phyloP scores from a whole-genome alignment of 2,329 filamentous ascomycete species.

The Trichoderma polysporum region DNA sequence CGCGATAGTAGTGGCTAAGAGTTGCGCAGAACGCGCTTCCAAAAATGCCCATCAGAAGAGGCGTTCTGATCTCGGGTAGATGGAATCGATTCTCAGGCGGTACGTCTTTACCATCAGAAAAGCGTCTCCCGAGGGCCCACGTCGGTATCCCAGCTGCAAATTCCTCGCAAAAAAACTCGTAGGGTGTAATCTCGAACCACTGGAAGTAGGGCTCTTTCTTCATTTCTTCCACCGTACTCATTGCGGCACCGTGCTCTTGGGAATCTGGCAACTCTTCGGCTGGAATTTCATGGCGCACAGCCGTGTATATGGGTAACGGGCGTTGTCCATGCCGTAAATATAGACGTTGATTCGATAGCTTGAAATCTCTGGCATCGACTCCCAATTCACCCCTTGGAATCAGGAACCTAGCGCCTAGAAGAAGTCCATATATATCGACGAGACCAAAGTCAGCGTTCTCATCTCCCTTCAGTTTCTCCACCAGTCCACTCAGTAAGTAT shows the following conservation, averaged over 20 bases:
- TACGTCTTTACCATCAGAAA: slow-evolving; percentile 61
- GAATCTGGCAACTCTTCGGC: slow-evolving; percentile 43
- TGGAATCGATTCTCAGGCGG: slow-evolving; percentile 63
- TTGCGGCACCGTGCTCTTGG: slow-evolving; percentile 38
- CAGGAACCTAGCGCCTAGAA: slow-evolving; percentile 79
- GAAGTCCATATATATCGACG: slow-evolving; percentile 87
- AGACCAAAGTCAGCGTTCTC: slow-evolving; percentile 73
- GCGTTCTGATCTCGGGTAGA: slow-evolving; percentile 79
- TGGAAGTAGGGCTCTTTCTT: slow-evolving; percentile 86
- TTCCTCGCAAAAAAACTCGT: slow-evolving; percentile 94
- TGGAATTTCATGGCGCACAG: slow-evolving; percentile 93
- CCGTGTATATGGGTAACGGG: slow-evolving; percentile 92
- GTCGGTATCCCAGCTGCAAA: slow-evolving; percentile 89
- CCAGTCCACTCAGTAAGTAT: slow-evolving; percentile 78
- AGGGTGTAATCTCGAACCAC: slow-evolving; percentile 95
- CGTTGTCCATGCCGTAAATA: slow-evolving; percentile 76
- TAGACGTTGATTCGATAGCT: slow-evolving; percentile 81
- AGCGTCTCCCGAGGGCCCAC: slow-evolving; percentile 85
- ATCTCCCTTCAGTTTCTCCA: slow-evolving; percentile 87
- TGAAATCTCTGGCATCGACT: slow-evolving; percentile 76
- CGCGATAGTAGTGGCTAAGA: slow-evolving; percentile 91
- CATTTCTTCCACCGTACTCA: slow-evolving; percentile 46
- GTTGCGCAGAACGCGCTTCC: slow-evolving; percentile 96
- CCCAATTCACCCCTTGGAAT: slow-evolving; percentile 76
- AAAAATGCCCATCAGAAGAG: slow-evolving; percentile 89